Evolutionary conservation across 2,329 filamentous ascomycete genomes (phyloP).

Genomic region (Paecilomyces niveus): DNA sequence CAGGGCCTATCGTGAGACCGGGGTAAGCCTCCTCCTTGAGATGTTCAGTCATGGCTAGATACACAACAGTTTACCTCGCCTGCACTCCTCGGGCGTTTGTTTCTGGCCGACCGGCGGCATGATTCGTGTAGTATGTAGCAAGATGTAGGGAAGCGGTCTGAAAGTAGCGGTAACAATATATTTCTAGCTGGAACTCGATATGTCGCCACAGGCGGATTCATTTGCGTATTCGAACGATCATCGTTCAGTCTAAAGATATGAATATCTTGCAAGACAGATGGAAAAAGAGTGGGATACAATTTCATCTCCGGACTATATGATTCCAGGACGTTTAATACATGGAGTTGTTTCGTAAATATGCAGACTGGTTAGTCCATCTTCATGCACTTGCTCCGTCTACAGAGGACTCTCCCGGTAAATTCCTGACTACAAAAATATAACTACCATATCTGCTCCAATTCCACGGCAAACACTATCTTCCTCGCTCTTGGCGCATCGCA

Average conservation of each 20-base stretch:
- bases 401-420: too few species aligned
- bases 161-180: neutral
- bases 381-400: neutral
- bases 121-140: slow-evolving; percentile 4
- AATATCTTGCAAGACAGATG: neutral
- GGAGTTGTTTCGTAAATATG: slow-evolving; percentile 22
- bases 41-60: neutral
- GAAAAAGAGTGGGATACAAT: neutral
- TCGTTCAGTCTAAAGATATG: slow-evolving; percentile 17
- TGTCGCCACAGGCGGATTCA: slow-evolving; percentile 31
- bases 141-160: neutral
- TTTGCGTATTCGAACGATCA: slow-evolving; percentile 39
- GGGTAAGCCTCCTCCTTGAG: neutral
- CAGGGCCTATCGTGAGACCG: slow-evolving; percentile 52
- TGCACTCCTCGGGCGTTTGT: slow-evolving; percentile 67
- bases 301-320: slow-evolving; percentile 18
- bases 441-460: neutral
- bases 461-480: slow-evolving; percentile 19
- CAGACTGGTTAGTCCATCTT: slow-evolving; percentile 15
- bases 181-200: too few species aligned
- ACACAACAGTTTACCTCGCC: slow-evolving; percentile 76
- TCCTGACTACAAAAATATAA: neutral
- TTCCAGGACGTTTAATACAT: slow-evolving; percentile 18
- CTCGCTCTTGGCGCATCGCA: slow-evolving; percentile 16
- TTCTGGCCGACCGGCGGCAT: slow-evolving; percentile 43